Evolutionary conservation across 208 protist genomes (phyloP), one percentile per base, ranked within the genome.

Genomic region (Leishmania braziliensis): DNA sequence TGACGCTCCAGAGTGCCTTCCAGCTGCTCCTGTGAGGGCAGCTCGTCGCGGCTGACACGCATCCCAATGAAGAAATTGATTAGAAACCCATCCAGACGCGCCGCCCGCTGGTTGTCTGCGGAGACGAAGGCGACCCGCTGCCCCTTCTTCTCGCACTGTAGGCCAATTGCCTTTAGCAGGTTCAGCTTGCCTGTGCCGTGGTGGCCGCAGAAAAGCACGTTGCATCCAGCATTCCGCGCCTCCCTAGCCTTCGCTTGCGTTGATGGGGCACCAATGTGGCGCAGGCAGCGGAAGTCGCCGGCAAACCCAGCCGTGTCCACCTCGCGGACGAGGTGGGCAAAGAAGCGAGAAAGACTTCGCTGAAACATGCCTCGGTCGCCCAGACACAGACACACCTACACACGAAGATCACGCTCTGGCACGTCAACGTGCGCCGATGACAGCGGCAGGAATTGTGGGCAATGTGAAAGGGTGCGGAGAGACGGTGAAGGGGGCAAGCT

Each of bases 11-110:
- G 83, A 10, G 93, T 92, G 53, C 93, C 92, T 77, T 98, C 93
- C 16, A 96, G 78, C 83, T 98, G 95, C 81, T 98, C 95, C 87
- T 92, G 95, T 63, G 91, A 95, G 29, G 93, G 92, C 73, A 98
- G 84, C 54, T 95, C 95, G 65, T 96, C 92, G 9, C 79, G 73
- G 79, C 81, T 91, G 43, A 93, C 84, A 63, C 93, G 92, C 78
- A 98, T 81, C 1, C 95, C 95, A 20, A 98, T 83, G 74, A 96
- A 96, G 81, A 95, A 92, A 69, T 92, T 84, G 9, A 98, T 84
- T 23, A 96, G 77, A 43, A 90, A 81, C 0, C 91, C 95, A 48
- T 92, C 92, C 0, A 96, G 84, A 0, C 93, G 90, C 62, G 88
- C 92, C 0, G 95, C 91, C 14, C 95, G 88, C 26, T 79, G 81